These are phyloP conservation scores for Phytophthora crassamura DNA, from an alignment of 352 stramenopile genomes.

Conservation along the genomic window DNA sequence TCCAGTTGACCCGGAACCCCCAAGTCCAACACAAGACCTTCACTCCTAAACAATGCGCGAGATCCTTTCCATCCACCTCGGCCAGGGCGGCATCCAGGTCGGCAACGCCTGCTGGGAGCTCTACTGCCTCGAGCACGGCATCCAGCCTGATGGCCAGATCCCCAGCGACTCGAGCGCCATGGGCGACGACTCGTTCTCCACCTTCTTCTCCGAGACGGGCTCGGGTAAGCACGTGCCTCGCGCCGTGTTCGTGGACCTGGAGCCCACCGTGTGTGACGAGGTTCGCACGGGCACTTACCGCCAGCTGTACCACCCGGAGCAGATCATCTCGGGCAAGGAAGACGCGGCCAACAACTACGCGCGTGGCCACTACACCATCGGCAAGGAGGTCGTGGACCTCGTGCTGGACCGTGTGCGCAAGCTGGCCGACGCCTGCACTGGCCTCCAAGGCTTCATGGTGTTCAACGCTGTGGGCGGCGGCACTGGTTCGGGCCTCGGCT, in stretches of 20 bases:
- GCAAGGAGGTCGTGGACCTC: conserved; percentile 97
- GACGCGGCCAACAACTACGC: conserved; percentile 94
- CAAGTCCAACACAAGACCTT: not conserved
- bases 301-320: conserved; percentile 98
- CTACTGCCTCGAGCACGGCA: conserved; percentile 92
- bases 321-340: conserved; percentile 99
- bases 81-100: conserved; percentile 87
- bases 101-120: conserved; percentile 93
- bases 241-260: conserved; percentile 97
- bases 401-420: conserved; percentile 98
- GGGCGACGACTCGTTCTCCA: conserved; percentile 94
- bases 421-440: conserved; percentile 97
- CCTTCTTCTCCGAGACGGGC: conserved; percentile 94
- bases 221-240: conserved; percentile 98
- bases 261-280: conserved; percentile 98
- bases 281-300: conserved; percentile 96
- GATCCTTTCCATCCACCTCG: conserved; percentile 97
- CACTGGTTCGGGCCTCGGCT: conserved; percentile 97
- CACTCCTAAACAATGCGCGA: conserved; percentile 79
- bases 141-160: conserved; percentile 92
- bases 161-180: conserved; percentile 46
- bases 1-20: conserved; percentile 25
- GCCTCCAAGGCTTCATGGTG: conserved; percentile 98
- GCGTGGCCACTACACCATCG: conserved; percentile 94
- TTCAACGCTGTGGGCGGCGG: conserved; percentile 98